Evolutionary conservation across 2,329 filamentous ascomycete genomes (phyloP), one percentile per base, ranked within the genome.

Genomic region (Leptodontidium sp.): DNA sequence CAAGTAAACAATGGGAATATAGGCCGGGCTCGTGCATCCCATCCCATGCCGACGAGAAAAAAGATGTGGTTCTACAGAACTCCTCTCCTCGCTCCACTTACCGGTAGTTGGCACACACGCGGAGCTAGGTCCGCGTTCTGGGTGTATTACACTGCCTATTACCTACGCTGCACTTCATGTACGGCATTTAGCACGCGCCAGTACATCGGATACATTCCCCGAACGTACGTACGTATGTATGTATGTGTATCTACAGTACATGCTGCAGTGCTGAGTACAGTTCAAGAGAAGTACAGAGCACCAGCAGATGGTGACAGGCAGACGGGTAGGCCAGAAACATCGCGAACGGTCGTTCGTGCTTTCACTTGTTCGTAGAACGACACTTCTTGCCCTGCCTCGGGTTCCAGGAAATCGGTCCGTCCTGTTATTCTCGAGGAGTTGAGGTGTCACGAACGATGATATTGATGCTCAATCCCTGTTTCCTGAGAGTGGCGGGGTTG

Each of bases 351-450:
- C 2, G 12, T n/a, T 26, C 9, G n/a, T 4, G 9, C 9, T 6
- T 5, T 21, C n/a, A 21, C n/a, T 21, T 12, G 47, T 50, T 15
- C 40, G 35, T n/a, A 45, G 21, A 8, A 45, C 38, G 38, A 45
- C 55, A 35, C 17, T 53, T 32, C 11, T 53, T 40, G 38, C 9
- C 6, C n/a, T 24, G 55, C 40, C n/a, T 45, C 55, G 35, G n/a
- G 55, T 26, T 59, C 55, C 55, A 59, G 55, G 38, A 29, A 59
- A 59, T 59, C 55, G 55, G 55, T 59, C 55, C 55, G 38, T 59
- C 55, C 55, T 59, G 55, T 59, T n/a, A 26, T 21, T 26, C 11
- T 40, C n/a, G n/a, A 59, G 35, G 4, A n/a, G 12, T 21, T 11
- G 1, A 40, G 2, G 55, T 59, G 6, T 2, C 55, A 59, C 55